Percentiles rank a stretch among this genome's conserved stretches.
phyloP scores from a whole-genome alignment of 345 rosid genomes.

The Rubroshorea leprosula region DNA sequence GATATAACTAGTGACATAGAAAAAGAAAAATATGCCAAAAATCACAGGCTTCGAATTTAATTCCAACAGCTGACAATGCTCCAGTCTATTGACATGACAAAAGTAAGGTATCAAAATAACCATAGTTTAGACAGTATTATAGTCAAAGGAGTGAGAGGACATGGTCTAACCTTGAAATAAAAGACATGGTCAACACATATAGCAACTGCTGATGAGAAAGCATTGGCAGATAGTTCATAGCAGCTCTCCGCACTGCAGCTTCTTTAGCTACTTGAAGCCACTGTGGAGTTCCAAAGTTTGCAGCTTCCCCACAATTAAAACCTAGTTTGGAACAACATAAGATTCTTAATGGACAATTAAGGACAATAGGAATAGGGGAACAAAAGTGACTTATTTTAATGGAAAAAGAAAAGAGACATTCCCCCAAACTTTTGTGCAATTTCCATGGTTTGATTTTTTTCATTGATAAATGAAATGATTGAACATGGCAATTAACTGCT shows the following conservation, averaged over 20 bases:
- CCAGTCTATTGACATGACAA: no score
- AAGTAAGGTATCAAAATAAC: no score
- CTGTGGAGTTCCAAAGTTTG: slow-evolving; percentile 96
- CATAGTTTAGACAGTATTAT: no score
- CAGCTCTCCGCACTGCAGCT: slow-evolving; percentile 99
- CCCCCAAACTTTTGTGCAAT: no score
- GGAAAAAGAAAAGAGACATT: background rate
- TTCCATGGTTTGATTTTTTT: slow-evolving; percentile 4
- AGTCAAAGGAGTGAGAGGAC: background rate
- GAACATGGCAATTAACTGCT: no score
- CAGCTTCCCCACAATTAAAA: slow-evolving; percentile 99
- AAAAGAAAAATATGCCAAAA: no score
- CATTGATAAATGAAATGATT: no score
- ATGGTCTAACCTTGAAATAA: slow-evolving; percentile 68
- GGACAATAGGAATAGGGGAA: slow-evolving; percentile 2
- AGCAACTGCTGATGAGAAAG: slow-evolving; percentile 97
- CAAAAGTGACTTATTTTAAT: background rate
- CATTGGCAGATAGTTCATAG: slow-evolving; percentile 99
- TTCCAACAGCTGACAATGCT: no score
- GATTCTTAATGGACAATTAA: slow-evolving; percentile 8
- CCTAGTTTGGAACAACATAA: slow-evolving; percentile 37
- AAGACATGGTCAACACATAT: slow-evolving; percentile 97
- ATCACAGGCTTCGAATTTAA: no score
- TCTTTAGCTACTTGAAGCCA: slow-evolving; percentile 97
- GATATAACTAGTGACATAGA: no score